Percentiles rank a stretch among this genome's conserved stretches.
phyloP scores from a whole-genome alignment of 306 rosid genomes.

The Abrus precatorius region DNA sequence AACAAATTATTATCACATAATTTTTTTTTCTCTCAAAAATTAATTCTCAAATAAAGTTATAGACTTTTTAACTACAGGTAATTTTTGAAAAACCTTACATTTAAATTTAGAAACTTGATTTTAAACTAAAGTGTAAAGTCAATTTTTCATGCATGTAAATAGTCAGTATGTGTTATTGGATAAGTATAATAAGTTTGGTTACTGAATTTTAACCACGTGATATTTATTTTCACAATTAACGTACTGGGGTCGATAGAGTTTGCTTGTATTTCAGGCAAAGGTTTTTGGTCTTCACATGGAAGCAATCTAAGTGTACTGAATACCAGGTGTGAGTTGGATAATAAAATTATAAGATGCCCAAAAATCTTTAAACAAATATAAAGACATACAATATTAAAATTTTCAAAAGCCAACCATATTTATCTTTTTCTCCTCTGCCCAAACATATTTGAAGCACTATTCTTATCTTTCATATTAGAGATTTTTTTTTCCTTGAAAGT shows the following conservation, averaged over 20 bases:
- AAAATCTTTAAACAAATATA: not conserved
- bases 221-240: not conserved
- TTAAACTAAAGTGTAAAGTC: not conserved
- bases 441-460: too few species aligned
- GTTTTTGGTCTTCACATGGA: not conserved
- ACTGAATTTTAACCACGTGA: not conserved
- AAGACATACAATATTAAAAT: not conserved
- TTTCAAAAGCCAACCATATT: not conserved
- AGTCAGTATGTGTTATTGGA: not conserved
- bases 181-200: not conserved
- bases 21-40: too few species aligned
- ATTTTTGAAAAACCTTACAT: not conserved
- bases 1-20: too few species aligned
- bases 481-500: too few species aligned
- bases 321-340: not conserved
- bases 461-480: too few species aligned
- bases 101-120: too few species aligned
- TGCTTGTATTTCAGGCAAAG: conserved; percentile 3
- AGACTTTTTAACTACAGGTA: too few species aligned
- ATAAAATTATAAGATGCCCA: not conserved
- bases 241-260: not conserved
- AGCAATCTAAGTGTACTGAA: not conserved
- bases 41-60: too few species aligned
- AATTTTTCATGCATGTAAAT: not conserved
- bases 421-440: not conserved